Evolutionary conservation across 2,329 filamentous ascomycete species (phyloP), one percentile per base, ranked within the genome.

Genomic region (Chaetomiaceae sp.): DNA sequence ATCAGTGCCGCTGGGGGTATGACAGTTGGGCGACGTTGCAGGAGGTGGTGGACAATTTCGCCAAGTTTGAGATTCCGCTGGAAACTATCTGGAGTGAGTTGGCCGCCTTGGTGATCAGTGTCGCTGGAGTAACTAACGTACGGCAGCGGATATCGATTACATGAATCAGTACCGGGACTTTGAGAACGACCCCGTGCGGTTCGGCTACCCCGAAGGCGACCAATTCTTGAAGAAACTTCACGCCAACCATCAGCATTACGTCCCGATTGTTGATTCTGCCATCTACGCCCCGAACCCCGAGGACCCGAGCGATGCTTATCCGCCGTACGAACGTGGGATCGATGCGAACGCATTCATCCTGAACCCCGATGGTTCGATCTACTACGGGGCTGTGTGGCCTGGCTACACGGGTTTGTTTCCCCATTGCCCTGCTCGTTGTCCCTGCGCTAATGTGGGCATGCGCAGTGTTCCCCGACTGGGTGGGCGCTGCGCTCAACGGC

Each of bases 1-100:
- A 95, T 59, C 89, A 95, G 66, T 92, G 88, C 62, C 79, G 87
- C 54, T 94, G 89, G 84, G 89, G 89, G 1, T 94, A 94, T 66
- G 72, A 77, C 34, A 89, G 88, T 62, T 90, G 86, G 82, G 79
- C 80, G 1, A 75, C 81, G 25, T 64, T 89, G 3, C 77, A 85
- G 57, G 79, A 82, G 45, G 84, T 89, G 1, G 77, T 89, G 5
- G 78, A 81, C 55, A 84, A 81, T 66, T 89, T 88, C 68, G 79
- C 76, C 32, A 73, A 75, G 44, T 79, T 81, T 36, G 70, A 74
- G 14, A 89, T 90, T 51, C 85, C 86, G 0, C 72, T 90, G 1
- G 87, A 90, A 66, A 86, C 84, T 2, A 84, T 89, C 67, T 89
- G 85, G 85, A 79, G 58, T 72, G 59, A 58, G 68, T 65, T 4